A percentile compares a stretch with the other conserved stretches of the same genome.
Conservation (phyloP, 805 yeast species). For the Cyberlindnera misumaiensis region DNA sequence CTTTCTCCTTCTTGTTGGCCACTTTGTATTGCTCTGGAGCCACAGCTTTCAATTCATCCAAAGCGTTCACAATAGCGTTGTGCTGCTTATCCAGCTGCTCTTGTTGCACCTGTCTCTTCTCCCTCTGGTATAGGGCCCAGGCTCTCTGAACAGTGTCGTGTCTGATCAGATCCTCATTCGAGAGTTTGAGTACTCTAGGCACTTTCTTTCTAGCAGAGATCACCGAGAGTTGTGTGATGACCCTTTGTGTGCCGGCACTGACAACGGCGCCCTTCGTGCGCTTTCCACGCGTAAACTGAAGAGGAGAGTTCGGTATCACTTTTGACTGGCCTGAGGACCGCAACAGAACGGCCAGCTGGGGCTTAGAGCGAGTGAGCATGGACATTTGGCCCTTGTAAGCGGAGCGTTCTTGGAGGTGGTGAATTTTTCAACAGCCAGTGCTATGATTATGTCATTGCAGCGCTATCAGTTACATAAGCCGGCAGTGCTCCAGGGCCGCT, state of each 20-base stretch:
- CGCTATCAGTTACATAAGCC: no score
- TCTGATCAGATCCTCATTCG: constrained; percentile 76
- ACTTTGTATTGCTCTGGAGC: constrained; percentile 50
- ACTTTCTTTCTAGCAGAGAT: constrained; percentile 82
- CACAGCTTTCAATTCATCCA: constrained; percentile 53
- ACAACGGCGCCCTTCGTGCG: constrained; percentile 36
- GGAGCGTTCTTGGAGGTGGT: no score
- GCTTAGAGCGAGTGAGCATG: no score
- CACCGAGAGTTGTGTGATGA: constrained; percentile 59
- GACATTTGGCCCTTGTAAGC: no score
- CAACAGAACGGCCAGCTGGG: no score
- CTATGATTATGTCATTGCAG: no score
- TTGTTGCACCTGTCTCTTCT: constrained; percentile 37
- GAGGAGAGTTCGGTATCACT: constrained; percentile 2
- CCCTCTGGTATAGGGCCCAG: constrained; percentile 61
- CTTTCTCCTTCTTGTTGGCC: constrained; percentile 52
- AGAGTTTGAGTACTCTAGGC: constrained; percentile 71
- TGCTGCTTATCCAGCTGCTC: constrained; percentile 52
- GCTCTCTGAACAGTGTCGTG: constrained; percentile 80
- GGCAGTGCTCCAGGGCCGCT: no score
- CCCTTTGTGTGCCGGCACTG: constrained; percentile 42
- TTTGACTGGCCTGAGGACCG: not conserved
- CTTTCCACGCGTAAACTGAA: constrained; percentile 39
- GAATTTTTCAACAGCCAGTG: no score
- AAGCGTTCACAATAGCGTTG: constrained; percentile 58